These are phyloP conservation scores for Phialophora verrucosa DNA, from an alignment of 2,329 filamentous ascomycete genomes.

Conservation along the genomic window DNA sequence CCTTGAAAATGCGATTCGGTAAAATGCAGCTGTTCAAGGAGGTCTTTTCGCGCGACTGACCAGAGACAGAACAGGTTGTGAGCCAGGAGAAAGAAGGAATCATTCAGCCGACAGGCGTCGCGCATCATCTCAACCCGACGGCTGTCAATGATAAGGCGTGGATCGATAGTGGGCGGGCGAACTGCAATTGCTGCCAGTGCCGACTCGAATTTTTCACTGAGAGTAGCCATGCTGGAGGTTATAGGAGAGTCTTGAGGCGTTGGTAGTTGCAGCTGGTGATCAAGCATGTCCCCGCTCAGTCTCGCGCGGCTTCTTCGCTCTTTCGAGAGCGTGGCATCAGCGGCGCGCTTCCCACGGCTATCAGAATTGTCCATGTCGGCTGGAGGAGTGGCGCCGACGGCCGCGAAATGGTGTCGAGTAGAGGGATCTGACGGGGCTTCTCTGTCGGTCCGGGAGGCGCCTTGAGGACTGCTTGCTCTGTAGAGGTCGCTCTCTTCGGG, in stretches of 20 bases:
- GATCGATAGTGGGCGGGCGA: constrained; percentile 3
- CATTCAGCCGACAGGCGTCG: constrained; percentile 61
- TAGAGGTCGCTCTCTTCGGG: not conserved
- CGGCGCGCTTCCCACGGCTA: constrained; percentile 6
- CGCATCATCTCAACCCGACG: constrained; percentile 50
- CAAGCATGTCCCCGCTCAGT: not conserved
- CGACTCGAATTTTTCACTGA: constrained; percentile 11
- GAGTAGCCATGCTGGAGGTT: not conserved
- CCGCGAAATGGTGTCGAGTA: too few species aligned
- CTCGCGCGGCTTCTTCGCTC: constrained; percentile 8
- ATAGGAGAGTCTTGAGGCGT: constrained; percentile 26
- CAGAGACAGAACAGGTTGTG: constrained; percentile 23
- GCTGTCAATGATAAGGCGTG: constrained; percentile 6
- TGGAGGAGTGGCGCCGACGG: not conserved
- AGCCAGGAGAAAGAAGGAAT: constrained; percentile 66
- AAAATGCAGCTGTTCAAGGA: constrained; percentile 10
- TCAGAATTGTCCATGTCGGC: not conserved
- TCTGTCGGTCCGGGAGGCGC: not conserved
- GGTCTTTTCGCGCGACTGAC: not conserved
- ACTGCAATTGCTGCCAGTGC: not conserved
- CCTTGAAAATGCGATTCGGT: constrained; percentile 9
- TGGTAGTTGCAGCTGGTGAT: constrained; percentile 15
- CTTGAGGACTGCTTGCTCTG: not conserved
- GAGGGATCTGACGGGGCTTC: not conserved
- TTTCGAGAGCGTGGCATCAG: not conserved